Evolutionary conservation across 1,284 basidiomycete genomes (phyloP).

Genomic region (Ustilago crameri): DNA sequence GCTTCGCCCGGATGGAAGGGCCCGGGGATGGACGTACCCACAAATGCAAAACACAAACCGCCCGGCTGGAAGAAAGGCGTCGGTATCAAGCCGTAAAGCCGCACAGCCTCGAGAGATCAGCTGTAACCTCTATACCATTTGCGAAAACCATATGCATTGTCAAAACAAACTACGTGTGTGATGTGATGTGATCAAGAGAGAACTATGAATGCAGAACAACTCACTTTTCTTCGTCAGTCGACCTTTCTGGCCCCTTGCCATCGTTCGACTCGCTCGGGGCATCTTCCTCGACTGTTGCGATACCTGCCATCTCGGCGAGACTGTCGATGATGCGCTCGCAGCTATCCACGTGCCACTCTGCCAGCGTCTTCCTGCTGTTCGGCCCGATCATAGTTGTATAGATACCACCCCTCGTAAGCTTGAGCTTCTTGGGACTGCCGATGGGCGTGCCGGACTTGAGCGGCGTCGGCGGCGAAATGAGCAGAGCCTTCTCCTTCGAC

Average conservation of each 20-base stretch:
- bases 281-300: conserved; percentile 12
- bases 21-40: conserved; percentile 44
- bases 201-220: not conserved
- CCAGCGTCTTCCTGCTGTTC: conserved; percentile 62
- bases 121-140: not conserved
- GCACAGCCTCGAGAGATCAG: too few species aligned
- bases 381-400: conserved; percentile 65
- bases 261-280: conserved; percentile 14
- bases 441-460: conserved; percentile 31
- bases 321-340: conserved; percentile 58
- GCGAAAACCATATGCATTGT: not conserved
- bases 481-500: conserved; percentile 20
- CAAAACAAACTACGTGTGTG: not conserved
- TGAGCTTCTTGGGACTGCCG: conserved; percentile 50
- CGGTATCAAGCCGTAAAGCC: conserved; percentile 17
- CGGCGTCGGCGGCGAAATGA: conserved; percentile 55
- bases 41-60: conserved; percentile 34
- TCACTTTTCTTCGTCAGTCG: not conserved
- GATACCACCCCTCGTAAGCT: conserved; percentile 50
- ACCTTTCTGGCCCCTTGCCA: conserved; percentile 3
- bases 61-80: conserved; percentile 21
- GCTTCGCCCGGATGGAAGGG: conserved; percentile 59
- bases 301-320: conserved; percentile 61
- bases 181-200: not conserved
- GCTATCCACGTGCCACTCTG: conserved; percentile 63